Conservation (phyloP, 179 eudicot genomes). For the Silene coronaria region DNA sequence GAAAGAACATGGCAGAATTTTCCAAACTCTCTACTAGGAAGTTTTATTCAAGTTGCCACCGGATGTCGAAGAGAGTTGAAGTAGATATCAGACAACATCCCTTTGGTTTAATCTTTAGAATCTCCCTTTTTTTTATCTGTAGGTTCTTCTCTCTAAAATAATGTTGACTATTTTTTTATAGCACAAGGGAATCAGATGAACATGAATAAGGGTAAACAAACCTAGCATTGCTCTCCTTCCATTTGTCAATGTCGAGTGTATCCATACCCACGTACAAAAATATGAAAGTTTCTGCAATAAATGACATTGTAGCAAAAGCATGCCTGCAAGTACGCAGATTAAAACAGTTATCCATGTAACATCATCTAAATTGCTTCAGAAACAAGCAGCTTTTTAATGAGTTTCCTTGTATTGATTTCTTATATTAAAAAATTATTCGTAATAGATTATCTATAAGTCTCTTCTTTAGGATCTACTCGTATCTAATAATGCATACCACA, state of each 20-base stretch:
- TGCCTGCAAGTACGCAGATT: slow-evolving; percentile 44
- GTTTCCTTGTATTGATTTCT: background rate
- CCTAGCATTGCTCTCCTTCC: slow-evolving; percentile 56
- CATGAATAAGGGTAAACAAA: slow-evolving; percentile 19
- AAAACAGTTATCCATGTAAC: background rate
- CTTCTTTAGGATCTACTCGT: background rate
- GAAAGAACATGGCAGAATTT: background rate
- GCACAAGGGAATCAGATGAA: background rate
- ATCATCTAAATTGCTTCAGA: background rate
- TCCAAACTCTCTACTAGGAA: background rate
- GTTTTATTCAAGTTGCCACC: background rate
- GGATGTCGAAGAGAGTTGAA: too few species aligned
- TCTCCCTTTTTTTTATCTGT: too few species aligned
- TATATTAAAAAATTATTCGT: background rate
- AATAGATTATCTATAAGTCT: background rate
- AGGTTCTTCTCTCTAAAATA: too few species aligned
- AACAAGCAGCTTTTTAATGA: background rate
- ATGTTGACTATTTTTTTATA: too few species aligned
- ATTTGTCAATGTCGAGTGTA: slow-evolving; percentile 67
- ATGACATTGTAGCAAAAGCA: slow-evolving; percentile 72
- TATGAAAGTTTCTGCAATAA: slow-evolving; percentile 72
- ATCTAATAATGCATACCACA: background rate
- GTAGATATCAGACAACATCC: too few species aligned
- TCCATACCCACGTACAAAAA: slow-evolving; percentile 84
- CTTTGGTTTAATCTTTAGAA: too few species aligned